A percentile compares a stretch with the other conserved stretches of the same genome.
phyloP scores from a whole-genome alignment of 2,329 filamentous ascomycete genomes.

The Dothiorella sarmentorum region DNA sequence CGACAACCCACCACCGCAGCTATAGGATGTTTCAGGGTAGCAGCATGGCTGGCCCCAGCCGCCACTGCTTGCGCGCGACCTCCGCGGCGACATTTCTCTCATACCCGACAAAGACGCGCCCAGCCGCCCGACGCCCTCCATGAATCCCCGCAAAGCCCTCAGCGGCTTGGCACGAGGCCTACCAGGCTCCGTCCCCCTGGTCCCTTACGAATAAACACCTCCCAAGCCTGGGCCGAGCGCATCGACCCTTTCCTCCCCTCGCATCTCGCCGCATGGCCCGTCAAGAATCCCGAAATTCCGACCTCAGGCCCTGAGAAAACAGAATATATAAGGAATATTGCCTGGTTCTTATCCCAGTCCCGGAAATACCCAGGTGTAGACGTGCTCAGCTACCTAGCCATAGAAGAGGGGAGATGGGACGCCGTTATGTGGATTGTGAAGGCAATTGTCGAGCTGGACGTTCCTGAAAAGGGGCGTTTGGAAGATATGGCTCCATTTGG shows the following conservation, averaged over 20 bases:
- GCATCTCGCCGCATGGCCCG: conserved; percentile 26
- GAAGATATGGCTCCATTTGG: conserved; percentile 22
- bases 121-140: background rate
- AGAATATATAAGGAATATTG: conserved; percentile 23
- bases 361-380: conserved; percentile 26
- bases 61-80: conserved; percentile 21
- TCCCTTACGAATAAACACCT: conserved; percentile 17
- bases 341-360: conserved; percentile 27
- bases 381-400: conserved; percentile 39
- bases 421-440: conserved; percentile 46
- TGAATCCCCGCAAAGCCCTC: background rate
- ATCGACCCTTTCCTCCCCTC: conserved; percentile 38
- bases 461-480: conserved; percentile 19
- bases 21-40: conserved; percentile 27
- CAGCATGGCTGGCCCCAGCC: conserved; percentile 36
- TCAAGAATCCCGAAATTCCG: conserved; percentile 20
- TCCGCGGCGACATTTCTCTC: conserved; percentile 29
- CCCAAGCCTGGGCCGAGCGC: conserved; percentile 33
- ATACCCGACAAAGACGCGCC: conserved; percentile 22
- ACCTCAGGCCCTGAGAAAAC: conserved; percentile 2
- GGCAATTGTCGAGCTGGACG: conserved; percentile 37
- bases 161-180: background rate
- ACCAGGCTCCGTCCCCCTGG: background rate
- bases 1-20: conserved; percentile 26
- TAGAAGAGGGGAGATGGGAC: conserved; percentile 41